A percentile compares a stretch with the other conserved stretches of the same genome.
These are phyloP conservation scores for Leccinum subatratum DNA, from an alignment of 1,284 basidiomycete species.

Conservation along the genomic window DNA sequence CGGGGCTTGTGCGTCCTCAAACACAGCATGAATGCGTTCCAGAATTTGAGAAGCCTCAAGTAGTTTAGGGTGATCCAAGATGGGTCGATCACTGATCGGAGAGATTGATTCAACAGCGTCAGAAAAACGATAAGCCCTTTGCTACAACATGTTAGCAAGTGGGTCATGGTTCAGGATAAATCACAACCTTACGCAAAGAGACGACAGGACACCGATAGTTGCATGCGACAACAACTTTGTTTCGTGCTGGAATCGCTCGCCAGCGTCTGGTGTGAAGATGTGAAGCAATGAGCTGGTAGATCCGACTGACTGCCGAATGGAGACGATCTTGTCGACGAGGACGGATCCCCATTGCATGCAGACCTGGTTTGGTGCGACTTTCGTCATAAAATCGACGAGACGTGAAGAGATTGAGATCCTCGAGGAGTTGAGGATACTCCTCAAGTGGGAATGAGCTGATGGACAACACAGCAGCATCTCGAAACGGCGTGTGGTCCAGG, in stretches of 20 bases:
- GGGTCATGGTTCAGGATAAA: background rate
- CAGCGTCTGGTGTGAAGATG: constrained; percentile 64
- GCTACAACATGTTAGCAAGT: constrained; percentile 37
- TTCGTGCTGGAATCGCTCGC: constrained; percentile 71
- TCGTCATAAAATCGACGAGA: constrained; percentile 83
- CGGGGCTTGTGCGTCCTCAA: constrained; percentile 52
- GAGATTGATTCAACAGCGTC: constrained; percentile 43
- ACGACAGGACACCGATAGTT: constrained; percentile 79
- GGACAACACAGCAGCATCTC: constrained; percentile 82
- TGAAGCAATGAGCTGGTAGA: constrained; percentile 82
- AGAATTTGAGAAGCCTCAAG: constrained; percentile 51
- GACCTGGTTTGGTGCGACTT: constrained; percentile 56
- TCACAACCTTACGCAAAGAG: constrained; percentile 71
- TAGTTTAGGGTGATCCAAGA: constrained; percentile 48
- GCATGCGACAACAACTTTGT: constrained; percentile 70
- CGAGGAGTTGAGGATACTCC: constrained; percentile 77
- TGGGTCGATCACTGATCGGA: constrained; percentile 27
- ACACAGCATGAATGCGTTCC: constrained; percentile 63
- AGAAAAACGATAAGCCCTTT: constrained; percentile 69
- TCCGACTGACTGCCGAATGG: constrained; percentile 85
- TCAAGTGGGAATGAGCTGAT: constrained; percentile 80
- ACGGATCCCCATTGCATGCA: constrained; percentile 53
- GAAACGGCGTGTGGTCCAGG: constrained; percentile 78
- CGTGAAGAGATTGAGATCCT: constrained; percentile 77
- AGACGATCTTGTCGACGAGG: constrained; percentile 75